Evolutionary conservation across 345 rosid genomes (phyloP).

Genomic region (Salix viminalis): DNA sequence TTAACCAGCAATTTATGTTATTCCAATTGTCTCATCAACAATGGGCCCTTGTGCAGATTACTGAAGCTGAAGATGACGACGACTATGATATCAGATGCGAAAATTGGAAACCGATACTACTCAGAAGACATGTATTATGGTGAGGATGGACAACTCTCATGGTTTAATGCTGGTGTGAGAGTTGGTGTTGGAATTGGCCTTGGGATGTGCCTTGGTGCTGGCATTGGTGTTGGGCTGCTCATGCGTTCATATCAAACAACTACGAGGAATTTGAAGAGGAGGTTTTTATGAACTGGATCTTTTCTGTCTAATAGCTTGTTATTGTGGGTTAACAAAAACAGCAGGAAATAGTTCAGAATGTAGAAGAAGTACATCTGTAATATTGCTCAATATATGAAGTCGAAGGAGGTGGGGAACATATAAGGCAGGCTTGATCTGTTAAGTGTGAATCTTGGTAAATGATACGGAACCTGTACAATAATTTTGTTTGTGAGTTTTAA

Average conservation of each 20-base stretch:
- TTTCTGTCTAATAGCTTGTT: background rate
- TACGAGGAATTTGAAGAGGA: conserved; percentile 86
- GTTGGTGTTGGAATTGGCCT: conserved; percentile 96
- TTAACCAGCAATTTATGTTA: background rate
- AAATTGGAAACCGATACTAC: conserved; percentile 45
- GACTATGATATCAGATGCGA: conserved; percentile 53
- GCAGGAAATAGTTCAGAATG: conserved; percentile 20
- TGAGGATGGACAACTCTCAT: conserved; percentile 84
- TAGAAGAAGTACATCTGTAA: conserved; percentile 21
- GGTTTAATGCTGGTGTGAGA: conserved; percentile 94
- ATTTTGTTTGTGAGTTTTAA: conserved; percentile 5
- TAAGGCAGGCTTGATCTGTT: conserved; percentile 5
- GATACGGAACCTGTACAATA: conserved; percentile 23
- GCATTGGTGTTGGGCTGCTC: conserved; percentile 89
- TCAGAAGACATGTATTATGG: conserved; percentile 60
- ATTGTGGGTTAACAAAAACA: background rate
- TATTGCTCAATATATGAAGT: conserved; percentile 14
- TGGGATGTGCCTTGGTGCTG: conserved; percentile 86
- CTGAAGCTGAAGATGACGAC: conserved; percentile 40
- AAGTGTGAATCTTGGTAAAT: conserved; percentile 31
- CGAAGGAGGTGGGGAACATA: conserved; percentile 1
- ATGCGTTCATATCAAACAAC: conserved; percentile 93
- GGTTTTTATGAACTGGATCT: conserved; percentile 49
- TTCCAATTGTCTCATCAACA: background rate
- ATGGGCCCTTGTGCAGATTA: conserved; percentile 34